Percentiles rank a stretch among this genome's conserved stretches.
Evolutionary conservation across 2,329 filamentous ascomycete genomes (phyloP).

Genomic region (Mycosphaerella sp.): DNA sequence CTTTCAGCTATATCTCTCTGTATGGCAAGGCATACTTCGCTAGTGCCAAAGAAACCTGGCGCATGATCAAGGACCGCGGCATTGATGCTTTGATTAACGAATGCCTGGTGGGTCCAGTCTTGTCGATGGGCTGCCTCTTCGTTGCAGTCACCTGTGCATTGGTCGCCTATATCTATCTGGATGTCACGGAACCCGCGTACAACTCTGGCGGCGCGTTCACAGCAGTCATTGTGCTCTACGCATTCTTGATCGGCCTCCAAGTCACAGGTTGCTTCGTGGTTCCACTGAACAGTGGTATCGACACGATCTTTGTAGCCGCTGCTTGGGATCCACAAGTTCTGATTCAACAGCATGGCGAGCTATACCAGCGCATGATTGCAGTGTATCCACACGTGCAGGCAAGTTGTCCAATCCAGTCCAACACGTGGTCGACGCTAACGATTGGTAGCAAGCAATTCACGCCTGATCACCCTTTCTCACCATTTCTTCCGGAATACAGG

Average conservation of each 20-base stretch:
- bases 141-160: conserved; percentile 77
- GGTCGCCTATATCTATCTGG: conserved; percentile 78
- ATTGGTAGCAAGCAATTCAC: conserved; percentile 59
- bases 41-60: conserved; percentile 85
- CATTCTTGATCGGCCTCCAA: conserved; percentile 85
- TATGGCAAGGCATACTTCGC: conserved; percentile 85
- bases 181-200: conserved; percentile 74
- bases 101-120: conserved; percentile 59
- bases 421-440: conserved; percentile 10
- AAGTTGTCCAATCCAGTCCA: conserved; percentile 3
- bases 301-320: conserved; percentile 82
- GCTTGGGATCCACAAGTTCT: conserved; percentile 65
- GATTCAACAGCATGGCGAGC: conserved; percentile 71
- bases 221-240: conserved; percentile 71
- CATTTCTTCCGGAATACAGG: background rate
- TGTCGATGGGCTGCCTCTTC: conserved; percentile 61
- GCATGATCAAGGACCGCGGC: conserved; percentile 56
- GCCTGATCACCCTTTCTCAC: conserved; percentile 15
- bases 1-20: conserved; percentile 72
- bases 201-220: conserved; percentile 64
- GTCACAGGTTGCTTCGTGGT: conserved; percentile 86
- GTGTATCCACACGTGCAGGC: conserved; percentile 63
- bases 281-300: conserved; percentile 78
- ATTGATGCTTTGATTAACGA: conserved; percentile 87
- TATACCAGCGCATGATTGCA: conserved; percentile 71